Percentiles rank a stretch among this genome's conserved stretches.
These are phyloP conservation scores for Dactylellina parvicollis DNA, from an alignment of 2,329 filamentous ascomycete genomes.

Conservation along the genomic window DNA sequence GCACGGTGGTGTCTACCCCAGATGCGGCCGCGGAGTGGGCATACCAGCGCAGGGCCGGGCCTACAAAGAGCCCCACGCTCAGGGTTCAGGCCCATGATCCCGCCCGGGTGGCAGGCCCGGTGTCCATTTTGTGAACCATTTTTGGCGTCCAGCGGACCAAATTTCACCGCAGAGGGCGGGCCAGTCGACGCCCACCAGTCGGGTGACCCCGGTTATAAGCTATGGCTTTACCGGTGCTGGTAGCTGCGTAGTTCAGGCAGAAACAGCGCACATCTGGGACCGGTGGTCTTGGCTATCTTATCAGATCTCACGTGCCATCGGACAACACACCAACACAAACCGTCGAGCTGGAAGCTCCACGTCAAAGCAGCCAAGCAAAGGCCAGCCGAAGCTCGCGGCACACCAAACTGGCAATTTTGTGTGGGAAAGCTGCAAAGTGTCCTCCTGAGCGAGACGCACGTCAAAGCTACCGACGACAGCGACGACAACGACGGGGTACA, in stretches of 20 bases:
- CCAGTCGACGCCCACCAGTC: conserved; percentile 38
- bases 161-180: conserved; percentile 24
- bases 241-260: conserved; percentile 8
- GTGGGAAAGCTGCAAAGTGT: conserved; percentile 55
- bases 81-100: neutral
- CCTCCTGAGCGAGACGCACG: conserved; percentile 52
- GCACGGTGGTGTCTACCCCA: conserved; percentile 38
- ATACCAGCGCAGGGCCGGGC: conserved; percentile 7
- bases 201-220: conserved; percentile 27
- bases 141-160: neutral
- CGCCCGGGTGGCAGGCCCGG: conserved; percentile 25
- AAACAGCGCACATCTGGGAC: conserved; percentile 21
- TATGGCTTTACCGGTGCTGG: conserved; percentile 14
- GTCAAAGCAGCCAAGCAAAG: conserved; percentile 28
- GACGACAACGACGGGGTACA: conserved; percentile 26
- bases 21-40: conserved; percentile 17
- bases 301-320: conserved; percentile 23
- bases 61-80: conserved; percentile 10
- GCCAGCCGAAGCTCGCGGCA: conserved; percentile 41
- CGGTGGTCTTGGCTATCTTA: conserved; percentile 22
- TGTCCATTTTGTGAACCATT: neutral
- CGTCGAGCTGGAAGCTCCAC: conserved; percentile 27
- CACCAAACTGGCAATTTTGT: conserved; percentile 48
- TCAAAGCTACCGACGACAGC: conserved; percentile 42
- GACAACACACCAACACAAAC: conserved; percentile 4